Conservation (phyloP, 768 basidiomycete species). For the Hydnum rufescens region DNA sequence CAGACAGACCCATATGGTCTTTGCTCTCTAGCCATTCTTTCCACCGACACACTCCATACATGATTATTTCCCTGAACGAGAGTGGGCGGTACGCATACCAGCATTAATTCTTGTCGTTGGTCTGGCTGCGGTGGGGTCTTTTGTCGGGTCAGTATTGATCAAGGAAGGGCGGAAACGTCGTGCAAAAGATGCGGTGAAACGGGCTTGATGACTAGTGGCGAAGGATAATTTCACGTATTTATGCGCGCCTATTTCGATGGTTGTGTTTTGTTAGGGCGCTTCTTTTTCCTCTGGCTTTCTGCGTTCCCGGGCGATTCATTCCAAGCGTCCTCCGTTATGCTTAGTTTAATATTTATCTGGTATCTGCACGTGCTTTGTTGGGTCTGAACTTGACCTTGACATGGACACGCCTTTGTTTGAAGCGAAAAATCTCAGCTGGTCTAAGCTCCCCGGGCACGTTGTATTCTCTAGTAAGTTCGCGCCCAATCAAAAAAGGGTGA, state of each 20-base stretch:
- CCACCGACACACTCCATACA: slow-evolving; percentile 55
- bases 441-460: not conserved
- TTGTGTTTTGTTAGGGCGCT: not conserved
- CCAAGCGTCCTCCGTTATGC: slow-evolving; percentile 3
- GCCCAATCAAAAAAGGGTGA: no score
- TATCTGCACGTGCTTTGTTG: no score
- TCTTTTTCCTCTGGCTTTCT: not conserved
- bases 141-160: slow-evolving; percentile 57
- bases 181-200: slow-evolving; percentile 32
- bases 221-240: slow-evolving; percentile 5
- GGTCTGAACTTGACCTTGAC: no score
- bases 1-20: not conserved
- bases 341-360: no score
- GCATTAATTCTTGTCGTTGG: slow-evolving; percentile 67
- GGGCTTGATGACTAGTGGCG: slow-evolving; percentile 2
- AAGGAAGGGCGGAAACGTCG: slow-evolving; percentile 55
- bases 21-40: slow-evolving; percentile 52
- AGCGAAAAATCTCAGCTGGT: not conserved
- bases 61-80: slow-evolving; percentile 60
- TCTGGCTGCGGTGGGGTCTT: slow-evolving; percentile 55
- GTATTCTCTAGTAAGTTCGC: slow-evolving; percentile 18
- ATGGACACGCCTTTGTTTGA: not conserved
- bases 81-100: slow-evolving; percentile 84
- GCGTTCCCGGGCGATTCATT: not conserved
- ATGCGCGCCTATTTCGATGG: no score